Evolutionary conservation across 2,329 filamentous ascomycete genomes (phyloP).

Genomic region (Talaromyces pinophilus): DNA sequence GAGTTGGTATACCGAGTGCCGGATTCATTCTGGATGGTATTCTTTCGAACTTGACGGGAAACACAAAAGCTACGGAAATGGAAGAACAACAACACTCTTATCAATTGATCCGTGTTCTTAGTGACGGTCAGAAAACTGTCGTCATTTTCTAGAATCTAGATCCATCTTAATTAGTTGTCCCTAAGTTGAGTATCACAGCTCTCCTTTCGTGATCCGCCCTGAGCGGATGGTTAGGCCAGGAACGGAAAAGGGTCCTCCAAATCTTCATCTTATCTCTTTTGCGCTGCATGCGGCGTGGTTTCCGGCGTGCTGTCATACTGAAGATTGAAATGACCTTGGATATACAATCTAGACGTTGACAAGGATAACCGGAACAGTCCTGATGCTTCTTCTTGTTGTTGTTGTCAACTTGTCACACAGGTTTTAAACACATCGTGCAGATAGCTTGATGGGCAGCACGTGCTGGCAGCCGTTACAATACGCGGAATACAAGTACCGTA

Average conservation of each 20-base stretch:
- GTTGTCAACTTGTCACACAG: neutral
- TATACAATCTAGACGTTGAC: neutral
- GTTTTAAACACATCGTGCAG: neutral
- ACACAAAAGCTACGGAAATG: neutral
- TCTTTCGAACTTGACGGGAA: neutral
- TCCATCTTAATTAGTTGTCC: neutral
- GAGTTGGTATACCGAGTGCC: neutral
- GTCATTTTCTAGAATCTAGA: neutral
- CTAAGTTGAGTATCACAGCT: neutral
- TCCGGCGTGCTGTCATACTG: neutral
- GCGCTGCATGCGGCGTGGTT: neutral
- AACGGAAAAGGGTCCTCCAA: slow-evolving; percentile 5
- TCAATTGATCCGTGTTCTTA: slow-evolving; percentile 1
- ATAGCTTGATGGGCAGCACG: neutral
- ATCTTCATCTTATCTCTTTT: neutral
- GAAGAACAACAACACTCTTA: neutral
- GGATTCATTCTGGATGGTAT: neutral
- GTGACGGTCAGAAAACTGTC: neutral
- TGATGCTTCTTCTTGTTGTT: neutral
- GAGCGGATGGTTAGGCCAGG: neutral
- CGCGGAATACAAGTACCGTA: neutral
- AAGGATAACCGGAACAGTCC: neutral
- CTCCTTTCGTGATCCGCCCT: neutral
- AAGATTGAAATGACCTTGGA: neutral
- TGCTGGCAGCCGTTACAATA: neutral